A percentile compares a stretch with the other conserved stretches of the same genome.
phyloP scores from a whole-genome alignment of 345 rosid species.

The Populus nigra region DNA sequence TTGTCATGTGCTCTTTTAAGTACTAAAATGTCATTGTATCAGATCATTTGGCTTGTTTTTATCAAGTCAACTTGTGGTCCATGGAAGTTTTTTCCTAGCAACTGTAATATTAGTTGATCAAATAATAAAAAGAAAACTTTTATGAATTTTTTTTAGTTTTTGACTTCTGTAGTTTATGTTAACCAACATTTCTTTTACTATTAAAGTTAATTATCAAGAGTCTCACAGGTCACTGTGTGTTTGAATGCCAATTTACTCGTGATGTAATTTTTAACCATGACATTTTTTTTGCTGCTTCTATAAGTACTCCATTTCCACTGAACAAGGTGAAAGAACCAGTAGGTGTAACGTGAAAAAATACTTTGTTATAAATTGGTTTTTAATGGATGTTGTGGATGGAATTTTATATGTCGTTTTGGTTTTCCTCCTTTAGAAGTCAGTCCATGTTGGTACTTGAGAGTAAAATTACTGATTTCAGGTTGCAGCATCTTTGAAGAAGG shows the following conservation, averaged over 20 bases:
- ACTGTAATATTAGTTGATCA: not conserved
- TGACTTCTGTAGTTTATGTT: not conserved
- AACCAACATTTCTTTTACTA: not conserved
- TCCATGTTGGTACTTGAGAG: slow-evolving; percentile 4
- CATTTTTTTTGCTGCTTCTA: not conserved
- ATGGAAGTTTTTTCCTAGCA: not conserved
- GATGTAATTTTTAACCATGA: not conserved
- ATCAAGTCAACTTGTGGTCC: not conserved
- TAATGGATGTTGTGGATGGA: not conserved
- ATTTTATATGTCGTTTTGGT: not conserved
- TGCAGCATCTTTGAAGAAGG: slow-evolving; percentile 88
- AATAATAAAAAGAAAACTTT: not conserved
- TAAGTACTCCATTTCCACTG: not conserved
- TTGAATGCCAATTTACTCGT: not conserved
- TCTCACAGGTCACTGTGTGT: not conserved
- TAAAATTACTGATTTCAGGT: slow-evolving; percentile 50
- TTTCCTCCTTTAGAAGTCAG: not conserved
- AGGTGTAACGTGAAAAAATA: not conserved
- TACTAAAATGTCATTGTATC: not conserved
- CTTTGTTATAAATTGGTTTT: not conserved
- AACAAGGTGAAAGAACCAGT: not conserved
- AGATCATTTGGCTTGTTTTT: not conserved
- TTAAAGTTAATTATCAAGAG: not conserved
- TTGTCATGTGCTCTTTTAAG: not conserved
- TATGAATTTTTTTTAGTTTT: not conserved